Evolutionary conservation across 805 yeast species (phyloP), one percentile per base, ranked within the genome.

Genomic region (Lipomyces yamadae): DNA sequence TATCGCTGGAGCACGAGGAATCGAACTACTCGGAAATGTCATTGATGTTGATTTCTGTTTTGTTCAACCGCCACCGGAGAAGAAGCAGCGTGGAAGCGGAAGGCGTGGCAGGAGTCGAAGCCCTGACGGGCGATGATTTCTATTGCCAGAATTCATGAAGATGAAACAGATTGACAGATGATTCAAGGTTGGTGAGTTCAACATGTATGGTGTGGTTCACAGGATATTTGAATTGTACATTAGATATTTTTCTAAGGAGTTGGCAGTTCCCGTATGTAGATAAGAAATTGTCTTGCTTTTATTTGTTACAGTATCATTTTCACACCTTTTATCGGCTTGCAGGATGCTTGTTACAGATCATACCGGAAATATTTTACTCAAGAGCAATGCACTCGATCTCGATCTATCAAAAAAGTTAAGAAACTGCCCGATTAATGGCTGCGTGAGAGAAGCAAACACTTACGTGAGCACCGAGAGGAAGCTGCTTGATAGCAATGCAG

Each of bases 381-480:
- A 90, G 82, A 67, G 98, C 99, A 80, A 95, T 82, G 70, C 90
- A 93, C 82, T 94, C 99, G 81, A 95, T 85, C 83, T 95, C 99
- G 74, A 92, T 79, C 78, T 76, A 55, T 29, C 13, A 11, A 6
- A 32, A 11, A 7, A 13, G 42, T 72, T 70, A 64, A 72, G 72
- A 67, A 65, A 30, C 15, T 11, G 42, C n/a, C 8, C 34, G 52
- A 13, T 10, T 32, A 15, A n/a, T 18, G n/a, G 24, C 7, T 42
- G 48, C 24, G 8, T 42, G 24, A 15, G 5, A 6, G 33, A n/a
- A 13, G 7, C 13, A 11, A 30, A 42, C 60, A 76, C 78, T 33
- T 72, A 82, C 83, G 69, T 86, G 90, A 69, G 87, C 91, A 68
- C 92, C 92, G 78, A 95, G 85, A 68, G 99, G 99, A 74, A 95